Base-by-base conservation (phyloP, 192 early-diverging fungal genomes). In the Umbelopsis sp. region DNA sequence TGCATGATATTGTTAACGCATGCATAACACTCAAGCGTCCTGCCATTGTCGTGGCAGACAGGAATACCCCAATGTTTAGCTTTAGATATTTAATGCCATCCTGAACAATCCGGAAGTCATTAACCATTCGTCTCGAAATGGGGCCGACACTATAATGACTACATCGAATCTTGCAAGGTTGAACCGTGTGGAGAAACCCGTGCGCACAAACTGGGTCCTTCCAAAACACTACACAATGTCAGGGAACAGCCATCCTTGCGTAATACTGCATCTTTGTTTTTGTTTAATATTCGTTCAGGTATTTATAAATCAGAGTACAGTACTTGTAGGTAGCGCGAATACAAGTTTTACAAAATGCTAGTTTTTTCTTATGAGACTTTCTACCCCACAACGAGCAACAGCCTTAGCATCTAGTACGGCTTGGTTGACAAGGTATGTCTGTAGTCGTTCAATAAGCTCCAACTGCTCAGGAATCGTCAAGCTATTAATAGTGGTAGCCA, bases 351-450 rank as follows among this genome's bases (percentile, higher is more conserved):
- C 17, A 32, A 29, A 26, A 17, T 62, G 56, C 20, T 62, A 32
- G 17, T 62, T 31, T 20, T 62, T 62, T 26, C 29, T 11, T 32
- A 62, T 17, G 2, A 62, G 5, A 0, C 14, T 62, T 11, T 62
- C 56, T 32, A 26, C 31, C 7, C 70, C 75, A 62, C 75, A 77
- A 21, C 47, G 29, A 20, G 67, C 65, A 12, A 77, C 32, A 8
- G 71, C 75, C n/a, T 36, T 34, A 2, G 75, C 31, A 17, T 77
- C 69, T 49, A 77, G 36, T 47, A 77, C 68, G 45, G 62, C 75
- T 49, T 77, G 75, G 45, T 77, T 77, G 26, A 77, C 75, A 68
- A 77, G 71, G 45, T 77, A 77, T 9, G 75, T 77, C 34, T 72
- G 59, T 6, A 77, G 51, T 24, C 65, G 66, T 50, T 77, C 75